Evolutionary conservation across 257 asterid genomes (phyloP), one percentile per base, ranked within the genome.

Genomic region (Ajuga chamaepitys): DNA sequence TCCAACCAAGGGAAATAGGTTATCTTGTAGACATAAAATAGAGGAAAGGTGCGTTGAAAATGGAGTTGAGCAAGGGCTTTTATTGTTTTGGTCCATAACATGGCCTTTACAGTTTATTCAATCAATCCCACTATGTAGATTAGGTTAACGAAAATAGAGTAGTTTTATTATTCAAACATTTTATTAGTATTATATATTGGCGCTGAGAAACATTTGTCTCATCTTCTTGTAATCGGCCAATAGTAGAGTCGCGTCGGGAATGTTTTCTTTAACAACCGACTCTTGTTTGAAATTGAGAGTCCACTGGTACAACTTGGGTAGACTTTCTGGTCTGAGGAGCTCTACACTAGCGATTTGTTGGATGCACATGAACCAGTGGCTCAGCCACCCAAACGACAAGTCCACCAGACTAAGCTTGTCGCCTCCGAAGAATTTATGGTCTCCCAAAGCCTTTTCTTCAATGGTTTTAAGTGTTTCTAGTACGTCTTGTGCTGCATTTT

Each of bases 391-490:
- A 8, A 54, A 67, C 4, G 35, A 26, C 58, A 82, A 12, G 81
- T 82, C 87, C 60, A 78, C 68, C 68, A 73, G 3, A 70, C 80
- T 81, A 3, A 82, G 57, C n/a, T 41, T 65, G 26, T 59, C 40
- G 7, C 82, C 84, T 0, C 83, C 82, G 6, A 82, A 78, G 73
- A 76, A 82, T 52, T 72, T 76, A 66, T 82, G 73, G 5, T 50
- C 84, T 13, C 77, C 87, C 24, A 82, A 74, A 5, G 77, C 81
- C 55, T 51, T 67, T 20, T 82, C 87, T 66, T 79, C 74, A 26
- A 79, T 58, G 46, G 38, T 71, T 32, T 55, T 71, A 17, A 76
- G 65, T 52, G 67, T 44, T 47, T 79, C 79, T 28, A 54, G 28
- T 12, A 58, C 72, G 52, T 63, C 34, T 54, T 38, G n/a, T 57